Conservation (phyloP, 2,329 filamentous ascomycete species). For the Metarhizium anisopliae region DNA sequence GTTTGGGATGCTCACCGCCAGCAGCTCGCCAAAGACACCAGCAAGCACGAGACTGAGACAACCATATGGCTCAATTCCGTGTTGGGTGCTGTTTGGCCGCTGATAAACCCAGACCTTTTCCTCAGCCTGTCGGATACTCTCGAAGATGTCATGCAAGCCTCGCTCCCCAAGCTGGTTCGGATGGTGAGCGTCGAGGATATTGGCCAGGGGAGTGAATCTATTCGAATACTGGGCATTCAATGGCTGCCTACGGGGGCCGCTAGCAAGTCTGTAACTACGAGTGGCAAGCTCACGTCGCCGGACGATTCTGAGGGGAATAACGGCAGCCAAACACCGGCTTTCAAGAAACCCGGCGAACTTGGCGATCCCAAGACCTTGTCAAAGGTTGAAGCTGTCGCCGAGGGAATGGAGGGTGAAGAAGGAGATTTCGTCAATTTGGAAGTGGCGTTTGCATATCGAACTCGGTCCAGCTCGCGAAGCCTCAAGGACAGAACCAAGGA, state of each 20-base stretch:
- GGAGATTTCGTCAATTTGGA: conserved; percentile 73
- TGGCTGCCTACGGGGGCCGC: conserved; percentile 67
- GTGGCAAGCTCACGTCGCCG: conserved; percentile 43
- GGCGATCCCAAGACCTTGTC: conserved; percentile 19
- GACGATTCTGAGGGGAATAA: conserved; percentile 17
- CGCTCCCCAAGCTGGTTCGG: conserved; percentile 56
- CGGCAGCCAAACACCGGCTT: conserved; percentile 15
- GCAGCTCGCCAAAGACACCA: conserved; percentile 34
- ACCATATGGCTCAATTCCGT: conserved; percentile 67
- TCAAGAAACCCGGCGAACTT: not conserved
- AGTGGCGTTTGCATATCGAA: conserved; percentile 64
- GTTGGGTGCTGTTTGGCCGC: conserved; percentile 59
- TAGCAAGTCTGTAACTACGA: conserved; percentile 46
- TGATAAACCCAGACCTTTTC: conserved; percentile 70
- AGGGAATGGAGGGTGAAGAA: conserved; percentile 67
- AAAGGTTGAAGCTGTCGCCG: conserved; percentile 24
- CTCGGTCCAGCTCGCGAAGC: conserved; percentile 49
- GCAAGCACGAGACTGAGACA: conserved; percentile 46
- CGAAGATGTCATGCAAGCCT: conserved; percentile 75
- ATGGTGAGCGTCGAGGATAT: conserved; percentile 72
- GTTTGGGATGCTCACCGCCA: conserved; percentile 57
- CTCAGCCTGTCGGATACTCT: conserved; percentile 59
- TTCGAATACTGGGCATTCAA: conserved; percentile 61
- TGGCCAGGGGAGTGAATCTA: conserved; percentile 62
- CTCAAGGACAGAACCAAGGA: conserved; percentile 61